Evolutionary conservation across 1,284 basidiomycete species (phyloP).

Genomic region (Somion occarium): DNA sequence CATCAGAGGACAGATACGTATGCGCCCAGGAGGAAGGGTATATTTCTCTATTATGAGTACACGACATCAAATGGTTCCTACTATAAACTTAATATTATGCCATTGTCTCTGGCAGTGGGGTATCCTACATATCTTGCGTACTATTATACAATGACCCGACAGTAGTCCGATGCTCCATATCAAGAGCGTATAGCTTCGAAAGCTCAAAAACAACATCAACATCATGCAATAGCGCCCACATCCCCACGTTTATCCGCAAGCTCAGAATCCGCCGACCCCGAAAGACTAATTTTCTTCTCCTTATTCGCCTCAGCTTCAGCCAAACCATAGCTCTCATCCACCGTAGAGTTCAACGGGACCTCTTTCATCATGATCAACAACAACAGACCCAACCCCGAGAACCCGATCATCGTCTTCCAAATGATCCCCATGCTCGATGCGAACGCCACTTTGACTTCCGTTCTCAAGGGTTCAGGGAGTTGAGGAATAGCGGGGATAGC

Average conservation of each 20-base stretch:
- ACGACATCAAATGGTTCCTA: no score
- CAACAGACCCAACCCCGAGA: constrained; percentile 6
- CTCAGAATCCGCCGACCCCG: neutral
- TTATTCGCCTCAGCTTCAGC: neutral
- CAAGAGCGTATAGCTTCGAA: neutral
- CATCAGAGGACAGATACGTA: no score
- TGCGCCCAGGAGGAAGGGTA: no score
- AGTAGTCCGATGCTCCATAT: no score
- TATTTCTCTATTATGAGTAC: no score
- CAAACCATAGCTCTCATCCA: constrained; percentile 11
- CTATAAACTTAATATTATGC: no score
- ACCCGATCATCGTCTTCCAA: constrained; percentile 11
- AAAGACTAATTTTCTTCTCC: neutral
- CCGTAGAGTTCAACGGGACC: constrained; percentile 8
- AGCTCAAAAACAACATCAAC: neutral
- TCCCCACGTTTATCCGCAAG: neutral
- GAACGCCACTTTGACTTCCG: constrained; percentile 8
- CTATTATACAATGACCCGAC: no score
- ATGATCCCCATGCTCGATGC: constrained; percentile 6
- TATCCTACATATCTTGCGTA: no score
- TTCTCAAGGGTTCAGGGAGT: constrained; percentile 4
- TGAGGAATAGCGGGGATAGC: constrained; percentile 7
- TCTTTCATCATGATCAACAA: constrained; percentile 3
- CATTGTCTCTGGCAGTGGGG: no score
- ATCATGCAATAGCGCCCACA: neutral